Evolutionary conservation across 2,329 filamentous ascomycete genomes (phyloP).

Genomic region (Beauveria bassiana): DNA sequence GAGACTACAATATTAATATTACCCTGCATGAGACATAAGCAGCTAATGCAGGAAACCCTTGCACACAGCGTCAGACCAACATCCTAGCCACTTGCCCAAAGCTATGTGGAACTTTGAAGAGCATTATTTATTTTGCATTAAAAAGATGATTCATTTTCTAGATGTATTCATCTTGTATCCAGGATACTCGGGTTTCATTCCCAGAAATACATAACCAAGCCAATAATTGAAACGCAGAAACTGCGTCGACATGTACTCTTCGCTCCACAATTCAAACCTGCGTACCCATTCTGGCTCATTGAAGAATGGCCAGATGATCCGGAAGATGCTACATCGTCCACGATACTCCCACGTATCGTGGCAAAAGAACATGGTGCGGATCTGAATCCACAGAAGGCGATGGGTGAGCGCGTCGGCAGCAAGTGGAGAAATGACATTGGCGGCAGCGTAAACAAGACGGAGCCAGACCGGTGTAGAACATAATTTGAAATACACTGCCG

Average conservation of each 20-base stretch:
- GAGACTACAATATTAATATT: neutral
- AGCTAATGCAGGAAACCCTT: neutral
- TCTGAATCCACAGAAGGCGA: neutral
- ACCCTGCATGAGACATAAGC: neutral
- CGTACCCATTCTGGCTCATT: neutral
- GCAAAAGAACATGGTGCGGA: neutral
- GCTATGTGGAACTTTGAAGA: neutral
- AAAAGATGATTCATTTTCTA: no score
- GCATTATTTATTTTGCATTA: neutral
- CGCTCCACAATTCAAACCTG: neutral
- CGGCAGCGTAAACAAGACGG: neutral
- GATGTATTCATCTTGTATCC: no score
- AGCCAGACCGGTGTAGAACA: slow-evolving; percentile 1
- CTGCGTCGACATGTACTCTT: neutral
- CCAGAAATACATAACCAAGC: no score
- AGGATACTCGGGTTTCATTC: no score
- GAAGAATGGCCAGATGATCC: neutral
- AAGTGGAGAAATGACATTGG: neutral
- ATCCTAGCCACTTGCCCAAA: neutral
- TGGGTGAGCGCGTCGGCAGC: neutral
- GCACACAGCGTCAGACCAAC: neutral
- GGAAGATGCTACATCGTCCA: neutral
- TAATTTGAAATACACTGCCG: neutral
- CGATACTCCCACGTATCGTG: neutral
- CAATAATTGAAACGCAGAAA: neutral